Percentiles rank a stretch among this genome's conserved stretches.
phyloP scores from a whole-genome alignment of 2,329 filamentous ascomycete genomes.

The Penicillium sp. region DNA sequence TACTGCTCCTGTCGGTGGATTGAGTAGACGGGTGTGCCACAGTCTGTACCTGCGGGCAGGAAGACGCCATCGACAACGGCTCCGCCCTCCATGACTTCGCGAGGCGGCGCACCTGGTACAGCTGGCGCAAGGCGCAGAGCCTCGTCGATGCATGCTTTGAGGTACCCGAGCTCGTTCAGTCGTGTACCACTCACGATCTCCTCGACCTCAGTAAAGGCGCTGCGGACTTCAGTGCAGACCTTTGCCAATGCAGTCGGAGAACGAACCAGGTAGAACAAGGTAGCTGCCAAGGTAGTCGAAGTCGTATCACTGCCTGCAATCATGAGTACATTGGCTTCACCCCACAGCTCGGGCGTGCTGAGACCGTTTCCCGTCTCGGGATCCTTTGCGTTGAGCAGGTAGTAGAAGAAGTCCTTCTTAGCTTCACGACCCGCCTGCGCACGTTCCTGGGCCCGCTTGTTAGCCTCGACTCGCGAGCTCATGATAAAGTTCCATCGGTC shows the following conservation, averaged over 20 bases:
- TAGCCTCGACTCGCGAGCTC: constrained; percentile 63
- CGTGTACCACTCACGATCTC: constrained; percentile 34
- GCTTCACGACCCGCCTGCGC: constrained; percentile 58
- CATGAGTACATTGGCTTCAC: constrained; percentile 66
- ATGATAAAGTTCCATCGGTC: constrained; percentile 66
- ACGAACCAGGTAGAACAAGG: constrained; percentile 40
- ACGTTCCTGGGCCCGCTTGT: constrained; percentile 56
- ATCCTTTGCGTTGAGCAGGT: constrained; percentile 65
- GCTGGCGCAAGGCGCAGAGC: constrained; percentile 39
- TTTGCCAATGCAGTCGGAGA: constrained; percentile 28
- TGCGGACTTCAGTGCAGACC: constrained; percentile 35
- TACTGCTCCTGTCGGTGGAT: constrained; percentile 63
- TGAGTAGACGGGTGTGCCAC: constrained; percentile 62
- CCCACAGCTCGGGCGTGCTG: constrained; percentile 62
- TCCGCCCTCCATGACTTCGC: constrained; percentile 38
- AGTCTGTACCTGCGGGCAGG: constrained; percentile 52
- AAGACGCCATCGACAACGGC: constrained; percentile 36
- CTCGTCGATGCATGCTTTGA: constrained; percentile 42
- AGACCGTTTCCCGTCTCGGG: constrained; percentile 66
- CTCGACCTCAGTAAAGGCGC: constrained; percentile 32
- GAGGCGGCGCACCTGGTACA: constrained; percentile 36
- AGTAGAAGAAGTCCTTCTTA: constrained; percentile 70
- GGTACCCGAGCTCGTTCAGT: constrained; percentile 36
- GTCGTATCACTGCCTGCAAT: constrained; percentile 69
- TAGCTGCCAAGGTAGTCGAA: constrained; percentile 54